Base-by-base conservation (phyloP, 768 basidiomycete species). In the Rhodotorula paludigena region DNA sequence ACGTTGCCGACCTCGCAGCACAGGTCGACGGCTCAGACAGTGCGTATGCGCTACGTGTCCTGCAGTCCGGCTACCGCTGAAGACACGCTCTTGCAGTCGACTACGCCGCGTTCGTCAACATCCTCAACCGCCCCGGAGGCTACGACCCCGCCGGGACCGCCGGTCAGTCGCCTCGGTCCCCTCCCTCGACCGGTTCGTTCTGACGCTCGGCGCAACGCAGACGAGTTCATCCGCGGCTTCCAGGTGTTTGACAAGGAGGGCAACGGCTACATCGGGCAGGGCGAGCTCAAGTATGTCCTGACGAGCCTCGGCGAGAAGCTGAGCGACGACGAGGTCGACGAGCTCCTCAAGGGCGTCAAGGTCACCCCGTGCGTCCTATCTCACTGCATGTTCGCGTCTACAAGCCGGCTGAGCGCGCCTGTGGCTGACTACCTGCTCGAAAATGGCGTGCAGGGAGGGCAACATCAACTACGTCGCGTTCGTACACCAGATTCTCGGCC, bases 141-240 rank as follows among this genome's bases (percentile, higher is more conserved):
- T 97, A 92, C 83, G 94, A 94, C 78, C 93, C 94, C 30, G 92
- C 93, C 18, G 93, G 93, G 7, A 94, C 92, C 51, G 89, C 91
- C 66, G 92, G 92, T 91, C 63, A 74, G 85, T 78, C 38, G 28
- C 45, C 10, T n/a, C 28, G 12, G 36, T 21, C 58, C 58, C 20
- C 35, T 52, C 54, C 47, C 18, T 57, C 52, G 45, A 42, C 58
- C 63, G 74, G 30, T 23, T 35, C 49, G 21, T n/a, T 32, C n/a
- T 63, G 25, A 15, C n/a, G 0, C 11, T 32, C 39, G 1, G 3
- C 52, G 28, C 52, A 7, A 3, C 30, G 28, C 77, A 94, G 94
- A 97, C 83, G 96, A 99, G 77, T 99, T 99, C 81, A 91, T 97
- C 76, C 91, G 96, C 56, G 96, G 93, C 15, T 99, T 99, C 84